phyloP scores from a whole-genome alignment of 805 yeast genomes.

The Yamadazyma laniorum region DNA sequence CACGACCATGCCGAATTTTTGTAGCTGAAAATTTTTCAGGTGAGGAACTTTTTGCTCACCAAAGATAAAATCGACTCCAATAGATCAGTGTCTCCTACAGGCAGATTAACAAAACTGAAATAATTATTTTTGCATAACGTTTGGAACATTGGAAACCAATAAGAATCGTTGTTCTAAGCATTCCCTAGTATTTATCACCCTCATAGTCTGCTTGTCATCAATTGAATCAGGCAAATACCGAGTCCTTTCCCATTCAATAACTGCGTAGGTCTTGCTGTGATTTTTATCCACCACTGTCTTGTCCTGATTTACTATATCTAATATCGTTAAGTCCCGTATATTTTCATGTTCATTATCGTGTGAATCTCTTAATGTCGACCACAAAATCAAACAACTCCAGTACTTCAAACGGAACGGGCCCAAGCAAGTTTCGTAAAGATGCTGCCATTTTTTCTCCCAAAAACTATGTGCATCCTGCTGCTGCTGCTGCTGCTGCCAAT shows the following conservation, averaged over 20 bases:
- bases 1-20: constrained; percentile 6
- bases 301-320: too few relatives aligned
- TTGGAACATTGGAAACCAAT: too few relatives aligned
- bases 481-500: constrained; percentile 2
- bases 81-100: not conserved
- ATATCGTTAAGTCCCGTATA: too few relatives aligned
- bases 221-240: too few relatives aligned
- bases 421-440: constrained; percentile 38
- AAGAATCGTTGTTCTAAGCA: too few relatives aligned
- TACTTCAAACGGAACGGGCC: constrained; percentile 21
- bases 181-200: too few relatives aligned
- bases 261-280: too few relatives aligned
- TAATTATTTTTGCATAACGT: not conserved
- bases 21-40: constrained; percentile 9
- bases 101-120: not conserved
- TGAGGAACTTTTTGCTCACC: constrained; percentile 1
- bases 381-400: constrained; percentile 26
- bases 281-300: too few relatives aligned
- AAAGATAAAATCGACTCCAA: not conserved
- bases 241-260: too few relatives aligned
- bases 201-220: too few relatives aligned
- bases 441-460: constrained; percentile 39
- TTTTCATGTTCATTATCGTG: constrained; percentile 5
- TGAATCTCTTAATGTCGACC: constrained; percentile 16
- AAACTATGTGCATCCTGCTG: constrained; percentile 16